These are phyloP conservation scores for Rhynchosporium agropyri DNA, from an alignment of 2,329 filamentous ascomycete species.

Conservation along the genomic window DNA sequence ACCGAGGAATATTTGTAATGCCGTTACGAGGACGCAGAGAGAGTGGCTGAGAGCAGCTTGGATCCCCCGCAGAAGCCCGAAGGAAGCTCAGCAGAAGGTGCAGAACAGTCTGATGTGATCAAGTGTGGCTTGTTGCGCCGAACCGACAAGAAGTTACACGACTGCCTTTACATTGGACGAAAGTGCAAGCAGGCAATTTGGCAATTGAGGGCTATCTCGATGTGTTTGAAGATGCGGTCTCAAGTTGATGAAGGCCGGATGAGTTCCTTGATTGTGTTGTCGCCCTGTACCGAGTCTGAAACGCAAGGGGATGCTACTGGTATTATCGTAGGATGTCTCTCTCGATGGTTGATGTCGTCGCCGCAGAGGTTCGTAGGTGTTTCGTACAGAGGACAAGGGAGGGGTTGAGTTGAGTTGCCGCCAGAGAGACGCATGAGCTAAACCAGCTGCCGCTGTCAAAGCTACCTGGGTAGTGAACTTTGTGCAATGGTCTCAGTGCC, in stretches of 20 bases:
- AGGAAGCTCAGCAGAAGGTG: conserved; percentile 8
- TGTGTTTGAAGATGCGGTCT: conserved; percentile 31
- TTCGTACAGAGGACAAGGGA: neutral
- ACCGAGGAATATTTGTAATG: conserved; percentile 26
- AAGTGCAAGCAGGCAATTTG: neutral
- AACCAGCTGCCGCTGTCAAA: conserved; percentile 30
- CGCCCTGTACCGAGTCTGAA: conserved; percentile 27
- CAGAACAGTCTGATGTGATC: conserved; percentile 2
- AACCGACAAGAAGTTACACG: conserved; percentile 9
- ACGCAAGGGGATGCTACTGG: conserved; percentile 14
- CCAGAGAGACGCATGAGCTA: neutral
- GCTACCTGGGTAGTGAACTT: conserved; percentile 1
- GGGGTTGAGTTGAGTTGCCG: neutral
- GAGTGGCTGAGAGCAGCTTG: conserved; percentile 23
- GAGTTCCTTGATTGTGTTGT: conserved; percentile 20
- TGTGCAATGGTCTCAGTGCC: conserved; percentile 14
- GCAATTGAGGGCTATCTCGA: conserved; percentile 29
- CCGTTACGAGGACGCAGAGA: conserved; percentile 3
- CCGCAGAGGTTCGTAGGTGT: neutral
- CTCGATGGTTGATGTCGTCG: conserved; percentile 13
- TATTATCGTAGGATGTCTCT: neutral
- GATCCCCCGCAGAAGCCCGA: conserved; percentile 20
- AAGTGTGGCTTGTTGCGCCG: conserved; percentile 7
- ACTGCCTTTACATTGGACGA: conserved; percentile 27
- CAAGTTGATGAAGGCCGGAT: conserved; percentile 23